Conservation (phyloP, 2,329 filamentous ascomycete genomes). For the Cladosporium velox region DNA sequence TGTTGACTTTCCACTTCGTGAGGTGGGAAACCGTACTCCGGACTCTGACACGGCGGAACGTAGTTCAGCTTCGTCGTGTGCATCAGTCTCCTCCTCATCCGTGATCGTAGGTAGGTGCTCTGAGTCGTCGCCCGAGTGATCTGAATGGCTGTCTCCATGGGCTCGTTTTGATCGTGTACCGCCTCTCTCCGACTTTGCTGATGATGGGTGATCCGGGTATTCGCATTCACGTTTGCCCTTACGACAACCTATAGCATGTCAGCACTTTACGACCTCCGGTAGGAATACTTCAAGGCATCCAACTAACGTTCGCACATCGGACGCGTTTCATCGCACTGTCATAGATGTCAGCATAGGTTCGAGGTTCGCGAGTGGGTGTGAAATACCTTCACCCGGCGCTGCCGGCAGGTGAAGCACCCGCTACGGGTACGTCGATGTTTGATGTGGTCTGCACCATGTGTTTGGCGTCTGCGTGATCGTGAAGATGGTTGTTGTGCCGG, state of each 20-base stretch:
- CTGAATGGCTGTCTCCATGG: slow-evolving; percentile 50
- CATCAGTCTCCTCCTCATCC: slow-evolving; percentile 51
- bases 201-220: slow-evolving; percentile 73
- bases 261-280: slow-evolving; percentile 18
- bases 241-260: slow-evolving; percentile 65
- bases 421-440: slow-evolving; percentile 93
- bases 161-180: slow-evolving; percentile 48
- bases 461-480: slow-evolving; percentile 33
- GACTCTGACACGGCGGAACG: slow-evolving; percentile 29
- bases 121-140: slow-evolving; percentile 54
- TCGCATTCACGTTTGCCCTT: slow-evolving; percentile 90
- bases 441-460: slow-evolving; percentile 63
- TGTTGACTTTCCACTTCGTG: slow-evolving; percentile 51
- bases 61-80: slow-evolving; percentile 33
- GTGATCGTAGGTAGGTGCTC: slow-evolving; percentile 48
- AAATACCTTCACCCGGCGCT: slow-evolving; percentile 74
- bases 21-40: slow-evolving; percentile 2
- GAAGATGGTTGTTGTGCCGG: slow-evolving; percentile 29
- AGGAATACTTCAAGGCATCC: neutral
- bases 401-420: slow-evolving; percentile 90
- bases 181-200: slow-evolving; percentile 50
- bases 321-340: slow-evolving; percentile 83
- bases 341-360: slow-evolving; percentile 25
- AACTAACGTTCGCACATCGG: slow-evolving; percentile 76
- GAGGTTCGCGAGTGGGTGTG: too few relatives aligned